These are phyloP conservation scores for Bolboschoenoplectus hybrid DNA, from an alignment of 202 grass and related monocot genomes.

Conservation along the genomic window DNA sequence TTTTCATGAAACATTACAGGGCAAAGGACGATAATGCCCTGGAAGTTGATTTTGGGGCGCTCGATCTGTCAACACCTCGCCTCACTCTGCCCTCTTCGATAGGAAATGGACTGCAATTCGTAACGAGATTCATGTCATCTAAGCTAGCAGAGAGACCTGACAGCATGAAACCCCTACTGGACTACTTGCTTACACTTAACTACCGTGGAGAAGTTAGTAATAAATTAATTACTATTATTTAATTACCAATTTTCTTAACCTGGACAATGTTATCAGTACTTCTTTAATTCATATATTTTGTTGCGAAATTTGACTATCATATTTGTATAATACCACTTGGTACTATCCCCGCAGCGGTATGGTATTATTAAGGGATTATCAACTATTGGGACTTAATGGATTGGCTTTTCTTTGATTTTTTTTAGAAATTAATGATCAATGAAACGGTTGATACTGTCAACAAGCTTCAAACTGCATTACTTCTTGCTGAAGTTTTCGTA, in stretches of 20 bases:
- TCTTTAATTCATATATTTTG: neutral
- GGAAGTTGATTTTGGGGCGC: conserved; percentile 83
- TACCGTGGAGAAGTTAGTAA: conserved; percentile 65
- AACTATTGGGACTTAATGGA: neutral
- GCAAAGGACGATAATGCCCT: conserved; percentile 81
- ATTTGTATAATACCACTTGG: neutral
- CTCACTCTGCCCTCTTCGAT: conserved; percentile 85
- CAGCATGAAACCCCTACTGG: conserved; percentile 70
- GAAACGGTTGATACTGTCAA: conserved; percentile 61
- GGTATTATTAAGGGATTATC: neutral
- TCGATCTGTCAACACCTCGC: conserved; percentile 71
- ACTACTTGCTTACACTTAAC: conserved; percentile 76
- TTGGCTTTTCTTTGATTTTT: neutral
- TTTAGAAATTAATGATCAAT: conserved; percentile 94
- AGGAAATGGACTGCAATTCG: conserved; percentile 77
- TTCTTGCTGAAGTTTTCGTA: conserved; percentile 76
- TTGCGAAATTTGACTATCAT: neutral
- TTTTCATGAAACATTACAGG: conserved; percentile 54
- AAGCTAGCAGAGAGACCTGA: conserved; percentile 59
- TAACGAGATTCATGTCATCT: conserved; percentile 76
- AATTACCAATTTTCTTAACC: conserved; percentile 2
- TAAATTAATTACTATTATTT: neutral
- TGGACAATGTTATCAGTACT: neutral
- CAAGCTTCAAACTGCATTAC: conserved; percentile 86
- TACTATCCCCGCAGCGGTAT: neutral